Base-by-base conservation (phyloP, 495 filamentous ascomycete species). In the Pyronema omphalodes region DNA sequence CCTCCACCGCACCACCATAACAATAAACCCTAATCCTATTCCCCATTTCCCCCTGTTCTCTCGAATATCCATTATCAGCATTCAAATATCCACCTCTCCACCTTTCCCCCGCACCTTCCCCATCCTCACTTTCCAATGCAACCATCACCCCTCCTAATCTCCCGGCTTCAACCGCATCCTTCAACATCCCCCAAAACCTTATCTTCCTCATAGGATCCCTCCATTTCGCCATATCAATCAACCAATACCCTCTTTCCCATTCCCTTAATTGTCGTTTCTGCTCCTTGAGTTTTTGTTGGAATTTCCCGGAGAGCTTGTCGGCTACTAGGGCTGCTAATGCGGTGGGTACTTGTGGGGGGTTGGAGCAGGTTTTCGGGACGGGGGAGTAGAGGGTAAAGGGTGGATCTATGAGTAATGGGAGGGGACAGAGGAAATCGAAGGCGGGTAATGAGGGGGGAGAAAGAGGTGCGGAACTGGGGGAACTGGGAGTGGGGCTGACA, bases 171-270 rank as follows among this genome's bases (percentile, higher is more conserved):
- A 63, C 52, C 29, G 52, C 44, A 37, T 63, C 59, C 17, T 63
- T 63, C 33, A 62, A 39, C 37, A 55, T 52, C 6, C 37, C 51
- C 60, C 60, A 63, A 37, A 63, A 63, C 41, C 53, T 18, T 39
- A 56, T 15, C 45, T 62, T 63, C 18, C 53, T 35, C 35, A 53
- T 57, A 11, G 33, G n/a, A 36, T 55, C 46, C 19, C 12, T 33
- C 60, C 60, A 63, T 12, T 44, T 44, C 33, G 52, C 56, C 49
- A 57, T 63, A 43, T 63, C 60, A 15, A 62, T 56, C 35, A 15
- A 55, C 60, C 60, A 63, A 39, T 58, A 48, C 18, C 60, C 60
- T 36, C 60, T 58, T 45, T 63, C 60, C 53, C 52, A 58, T 9
- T 54, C n/a, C 23, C 60, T 44, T 49, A 63, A 7, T 1, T 58